Evolutionary conservation across 2,329 filamentous ascomycete species (phyloP).

Genomic region (Talaromyces sp.): DNA sequence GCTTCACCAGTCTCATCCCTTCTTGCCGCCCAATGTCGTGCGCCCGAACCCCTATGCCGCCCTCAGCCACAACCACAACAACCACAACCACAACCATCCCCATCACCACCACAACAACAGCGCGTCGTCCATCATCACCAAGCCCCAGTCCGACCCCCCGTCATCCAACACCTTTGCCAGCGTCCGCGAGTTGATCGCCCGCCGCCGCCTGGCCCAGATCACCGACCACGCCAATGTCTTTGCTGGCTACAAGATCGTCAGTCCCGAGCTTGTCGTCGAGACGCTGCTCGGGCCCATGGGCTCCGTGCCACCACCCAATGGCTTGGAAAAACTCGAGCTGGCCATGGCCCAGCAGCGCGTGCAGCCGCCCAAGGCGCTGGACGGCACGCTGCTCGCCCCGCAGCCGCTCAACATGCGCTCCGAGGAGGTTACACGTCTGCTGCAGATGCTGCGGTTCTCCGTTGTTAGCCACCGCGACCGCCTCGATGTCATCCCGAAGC

Average conservation of each 20-base stretch:
- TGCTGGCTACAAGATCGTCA: conserved; percentile 40
- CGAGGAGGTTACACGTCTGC: conserved; percentile 38
- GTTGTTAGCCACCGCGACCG: conserved; percentile 36
- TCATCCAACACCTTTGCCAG: conserved; percentile 35
- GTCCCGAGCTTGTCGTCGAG: conserved; percentile 40
- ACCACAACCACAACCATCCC: conserved; percentile 1
- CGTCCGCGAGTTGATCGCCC: conserved; percentile 38
- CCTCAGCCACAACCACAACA: conserved; percentile 1
- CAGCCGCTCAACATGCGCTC: conserved; percentile 41
- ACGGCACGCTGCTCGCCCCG: conserved; percentile 33
- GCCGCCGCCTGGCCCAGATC: conserved; percentile 39
- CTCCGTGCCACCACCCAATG: conserved; percentile 36
- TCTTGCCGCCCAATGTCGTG: conserved; percentile 11
- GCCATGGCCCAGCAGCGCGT: conserved; percentile 42
- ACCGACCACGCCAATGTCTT: conserved; percentile 43
- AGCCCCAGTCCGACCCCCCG: conserved; percentile 17
- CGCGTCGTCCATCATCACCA: not conserved
- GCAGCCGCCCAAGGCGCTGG: conserved; percentile 30
- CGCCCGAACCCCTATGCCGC: conserved; percentile 16
- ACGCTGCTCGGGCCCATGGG: conserved; percentile 39
- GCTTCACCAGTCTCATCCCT: not conserved
- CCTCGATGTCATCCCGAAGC: conserved; percentile 35
- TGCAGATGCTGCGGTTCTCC: conserved; percentile 42
- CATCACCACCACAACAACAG: not conserved
- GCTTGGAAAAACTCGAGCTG: conserved; percentile 40